These are phyloP conservation scores for Sextonia rubra DNA, from an alignment of 164 flowering plant species.

Conservation along the genomic window DNA sequence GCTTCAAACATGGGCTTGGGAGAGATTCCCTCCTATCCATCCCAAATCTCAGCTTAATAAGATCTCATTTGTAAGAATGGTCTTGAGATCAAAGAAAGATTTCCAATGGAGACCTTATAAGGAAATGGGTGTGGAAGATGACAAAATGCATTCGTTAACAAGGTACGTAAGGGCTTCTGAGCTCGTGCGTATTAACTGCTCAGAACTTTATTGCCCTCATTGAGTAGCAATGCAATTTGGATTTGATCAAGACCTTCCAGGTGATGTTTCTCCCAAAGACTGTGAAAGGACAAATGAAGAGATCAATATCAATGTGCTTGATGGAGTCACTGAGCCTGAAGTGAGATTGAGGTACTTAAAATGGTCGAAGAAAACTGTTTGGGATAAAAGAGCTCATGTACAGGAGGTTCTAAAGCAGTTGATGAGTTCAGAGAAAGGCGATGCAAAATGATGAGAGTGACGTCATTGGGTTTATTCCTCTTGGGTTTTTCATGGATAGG, in stretches of 20 bases:
- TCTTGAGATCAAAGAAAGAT: background rate
- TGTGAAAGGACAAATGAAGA: conserved; percentile 1
- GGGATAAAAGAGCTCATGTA: background rate
- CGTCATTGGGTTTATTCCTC: background rate
- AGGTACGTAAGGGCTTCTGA: conserved; percentile 22
- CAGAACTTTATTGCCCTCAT: conserved; percentile 20
- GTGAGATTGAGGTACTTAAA: conserved; percentile 22
- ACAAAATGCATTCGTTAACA: conserved; percentile 17
- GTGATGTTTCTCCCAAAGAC: conserved; percentile 6
- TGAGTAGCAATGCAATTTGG: conserved; percentile 39
- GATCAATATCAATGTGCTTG: conserved; percentile 15
- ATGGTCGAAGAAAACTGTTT: conserved; percentile 24
- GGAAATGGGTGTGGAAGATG: conserved; percentile 3
- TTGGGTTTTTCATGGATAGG: background rate
- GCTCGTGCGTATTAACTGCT: conserved; percentile 24
- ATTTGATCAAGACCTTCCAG: conserved; percentile 26
- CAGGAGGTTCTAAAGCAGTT: background rate
- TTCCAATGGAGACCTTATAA: conserved; percentile 29
- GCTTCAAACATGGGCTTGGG: conserved; percentile 35
- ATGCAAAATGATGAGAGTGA: background rate
- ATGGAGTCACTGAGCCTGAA: conserved; percentile 12
- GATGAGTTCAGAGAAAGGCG: background rate
- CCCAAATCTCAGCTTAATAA: conserved; percentile 11
- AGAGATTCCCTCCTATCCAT: conserved; percentile 21
- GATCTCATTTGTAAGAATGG: conserved; percentile 2